Percentiles rank a stretch among this genome's conserved stretches.
phyloP scores from a whole-genome alignment of 2,329 filamentous ascomycete genomes.

The Curvularia sp. region DNA sequence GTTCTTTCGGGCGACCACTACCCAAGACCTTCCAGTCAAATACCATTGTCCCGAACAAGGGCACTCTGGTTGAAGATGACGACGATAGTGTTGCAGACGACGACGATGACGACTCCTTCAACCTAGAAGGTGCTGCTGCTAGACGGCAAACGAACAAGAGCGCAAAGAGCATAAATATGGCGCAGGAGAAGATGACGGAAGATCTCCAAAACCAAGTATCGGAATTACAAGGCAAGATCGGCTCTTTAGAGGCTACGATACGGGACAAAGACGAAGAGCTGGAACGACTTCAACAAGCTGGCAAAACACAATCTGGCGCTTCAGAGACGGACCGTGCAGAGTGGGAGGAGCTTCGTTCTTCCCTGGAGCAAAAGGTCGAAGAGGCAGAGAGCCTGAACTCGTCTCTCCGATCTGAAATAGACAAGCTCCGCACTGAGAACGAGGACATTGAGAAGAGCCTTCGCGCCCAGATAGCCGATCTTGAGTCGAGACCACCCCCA shows the following conservation, averaged over 20 bases:
- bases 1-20: constrained; percentile 76
- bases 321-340: constrained; percentile 72
- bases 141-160: constrained; percentile 57
- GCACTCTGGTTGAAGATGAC: constrained; percentile 94
- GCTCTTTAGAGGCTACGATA: constrained; percentile 72
- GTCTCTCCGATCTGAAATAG: constrained; percentile 80
- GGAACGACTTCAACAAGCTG: constrained; percentile 64
- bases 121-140: constrained; percentile 58
- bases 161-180: constrained; percentile 44
- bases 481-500: constrained; percentile 38
- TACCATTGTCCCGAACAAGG: constrained; percentile 97
- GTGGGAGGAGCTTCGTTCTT: constrained; percentile 69
- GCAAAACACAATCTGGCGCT: constrained; percentile 60
- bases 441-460: constrained; percentile 68
- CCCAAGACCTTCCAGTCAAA: constrained; percentile 94
- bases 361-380: constrained; percentile 75
- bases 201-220: constrained; percentile 82
- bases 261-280: constrained; percentile 76
- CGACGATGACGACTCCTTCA: constrained; percentile 66
- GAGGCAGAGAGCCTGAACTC: constrained; percentile 79
- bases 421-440: constrained; percentile 74
- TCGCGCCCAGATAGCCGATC: constrained; percentile 67
- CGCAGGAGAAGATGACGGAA: constrained; percentile 60
- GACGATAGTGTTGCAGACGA: constrained; percentile 62
- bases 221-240: constrained; percentile 76